These are phyloP conservation scores for Podila epigama DNA, from an alignment of 192 early-diverging fungal genomes.

Conservation along the genomic window DNA sequence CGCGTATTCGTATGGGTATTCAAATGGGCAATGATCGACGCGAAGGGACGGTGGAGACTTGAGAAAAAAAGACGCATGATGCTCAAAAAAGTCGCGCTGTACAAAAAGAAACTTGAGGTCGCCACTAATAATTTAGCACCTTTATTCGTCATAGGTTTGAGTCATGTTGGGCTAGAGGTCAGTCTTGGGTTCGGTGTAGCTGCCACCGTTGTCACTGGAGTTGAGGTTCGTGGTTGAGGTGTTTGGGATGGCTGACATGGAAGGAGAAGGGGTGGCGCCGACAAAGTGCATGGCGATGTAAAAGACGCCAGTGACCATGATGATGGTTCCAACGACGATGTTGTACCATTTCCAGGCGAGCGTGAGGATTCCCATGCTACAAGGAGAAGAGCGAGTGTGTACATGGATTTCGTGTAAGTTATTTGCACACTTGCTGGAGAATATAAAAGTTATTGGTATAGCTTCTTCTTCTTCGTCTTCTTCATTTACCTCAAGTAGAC, in stretches of 20 bases:
- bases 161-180: constrained; percentile 28
- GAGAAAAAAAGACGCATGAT: too few relatives aligned
- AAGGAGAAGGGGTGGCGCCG: constrained; percentile 46
- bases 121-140: too few relatives aligned
- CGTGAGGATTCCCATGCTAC: background rate
- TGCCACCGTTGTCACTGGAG: background rate
- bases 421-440: background rate
- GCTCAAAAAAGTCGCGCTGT: too few relatives aligned
- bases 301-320: constrained; percentile 35
- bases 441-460: too few relatives aligned
- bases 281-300: constrained; percentile 43
- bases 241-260: constrained; percentile 42
- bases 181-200: constrained; percentile 20
- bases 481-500: constrained; percentile 3
- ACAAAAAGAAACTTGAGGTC: too few relatives aligned
- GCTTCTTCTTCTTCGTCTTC: background rate
- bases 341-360: constrained; percentile 39
- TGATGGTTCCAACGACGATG: constrained; percentile 36
- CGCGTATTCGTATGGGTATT: too few relatives aligned
- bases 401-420: background rate
- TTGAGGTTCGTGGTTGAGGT: constrained; percentile 30
- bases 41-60: too few relatives aligned
- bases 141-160: constrained; percentile 18
- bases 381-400: background rate
- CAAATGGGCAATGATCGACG: too few relatives aligned